Evolutionary conservation across 192 early-diverging fungal genomes (phyloP), one percentile per base, ranked within the genome.

Genomic region (Rhizophagus sp.): DNA sequence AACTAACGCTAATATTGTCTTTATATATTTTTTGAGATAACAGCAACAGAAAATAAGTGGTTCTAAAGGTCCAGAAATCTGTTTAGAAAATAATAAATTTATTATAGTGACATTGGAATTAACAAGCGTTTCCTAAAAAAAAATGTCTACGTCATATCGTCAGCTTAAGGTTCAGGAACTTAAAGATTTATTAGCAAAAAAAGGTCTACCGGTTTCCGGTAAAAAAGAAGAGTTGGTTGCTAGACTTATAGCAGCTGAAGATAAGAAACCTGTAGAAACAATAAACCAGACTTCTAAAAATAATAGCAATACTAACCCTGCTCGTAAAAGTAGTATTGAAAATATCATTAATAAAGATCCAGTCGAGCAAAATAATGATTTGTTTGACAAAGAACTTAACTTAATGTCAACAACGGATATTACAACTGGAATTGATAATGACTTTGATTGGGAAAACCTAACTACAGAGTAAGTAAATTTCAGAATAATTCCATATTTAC

Each of bases 181-280:
- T 24, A 88, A 89, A 84, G 90, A 91, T 27, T 81, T 88, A 71
- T 80, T 93, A 5, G 83, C 85, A 30, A 86, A 88, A 52, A 82
- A 81, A 33, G 85, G 86, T 62, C 81, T 93, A 62, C 85, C 90
- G 15, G 84, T 85, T 67, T 84, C 84, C 50, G 92, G 92, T 34
- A 93, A 90, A 78, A 93, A 93, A 80, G 90, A 91, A 24, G 92
- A 93, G 25, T 82, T 93, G 47, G 85, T 93, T 68, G 84, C 86
- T 25, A 85, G 92, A 65, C 79, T 93, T 19, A 64, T 93, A 49
- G 86, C 76, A n/a, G 68, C 68, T 24, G 68, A 70, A n/a, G 36
- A 39, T 70, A 70, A 70, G 10, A 70, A 70, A 44, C 6, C 36
- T n/a, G 68, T 39, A 36, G 68, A 41, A 41, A 13, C 64, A 33